Base-by-base conservation (phyloP, 2,329 filamentous ascomycete genomes). In the Cordyceps cateniannulata region DNA sequence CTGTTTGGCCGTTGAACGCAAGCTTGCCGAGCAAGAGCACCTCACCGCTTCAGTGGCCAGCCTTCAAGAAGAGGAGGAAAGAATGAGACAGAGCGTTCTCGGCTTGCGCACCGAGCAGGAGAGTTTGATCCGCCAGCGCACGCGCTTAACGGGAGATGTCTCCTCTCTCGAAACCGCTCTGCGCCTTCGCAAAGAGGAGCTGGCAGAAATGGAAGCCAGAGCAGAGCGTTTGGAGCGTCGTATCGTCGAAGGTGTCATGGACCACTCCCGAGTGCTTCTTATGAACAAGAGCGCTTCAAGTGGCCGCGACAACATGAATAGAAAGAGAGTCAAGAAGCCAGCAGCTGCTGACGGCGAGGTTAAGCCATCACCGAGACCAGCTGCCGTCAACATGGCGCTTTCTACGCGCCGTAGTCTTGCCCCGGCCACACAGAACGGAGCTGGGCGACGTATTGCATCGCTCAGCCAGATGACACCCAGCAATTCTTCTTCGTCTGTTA, bases 181-280 rank as follows among this genome's bases (percentile, higher is more conserved):
- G 32, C 85, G 88, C 20, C 87, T 98, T 61, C 89, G 95, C 59
- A 89, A 91, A 49, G 93, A 98, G 66, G 95, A 98, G 75, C 85
- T 99, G 62, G 86, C 91, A 50, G 83, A 89, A 27, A 97, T 99
- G 90, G 93, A 98, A 72, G 79, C 83, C 12, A 89, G 93, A 64
- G 95, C 93, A 3, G 92, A 97, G 72, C 85, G 86, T 3, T 81
- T 99, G 25, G 95, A 99, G 76, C 89, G 93, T 57, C 87, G 95
- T 27, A 96, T 99, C 66, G 78, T 99, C 35, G 93, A 98, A 66
- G 93, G 93, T 27, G 91, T 98, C 64, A 96, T 99, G 77, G 93
- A 98, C 68, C 93, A 98, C 72, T 97, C 93, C 22, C 89, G 93
- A 7, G 87, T 93, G 27, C 81, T 97, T n/a, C 83, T 98, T 62